A percentile compares a stretch with the other conserved stretches of the same genome.
Conservation (phyloP, 768 basidiomycete genomes). For the Phaeotremella skinneri region DNA sequence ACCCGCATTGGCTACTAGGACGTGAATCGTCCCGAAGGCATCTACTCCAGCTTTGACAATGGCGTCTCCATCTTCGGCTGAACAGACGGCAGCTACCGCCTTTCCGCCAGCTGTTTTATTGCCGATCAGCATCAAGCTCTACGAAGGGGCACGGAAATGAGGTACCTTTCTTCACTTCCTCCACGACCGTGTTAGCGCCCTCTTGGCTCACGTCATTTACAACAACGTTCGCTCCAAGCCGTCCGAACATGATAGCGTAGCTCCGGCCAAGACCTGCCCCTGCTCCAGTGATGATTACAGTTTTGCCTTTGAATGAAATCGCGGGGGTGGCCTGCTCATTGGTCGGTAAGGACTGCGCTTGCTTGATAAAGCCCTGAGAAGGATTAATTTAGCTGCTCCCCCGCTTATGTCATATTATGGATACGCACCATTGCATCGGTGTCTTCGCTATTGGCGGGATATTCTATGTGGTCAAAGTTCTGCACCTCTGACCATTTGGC, state of each 20-base stretch:
- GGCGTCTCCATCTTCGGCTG: constrained; percentile 84
- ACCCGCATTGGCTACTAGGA: constrained; percentile 89
- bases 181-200: constrained; percentile 74
- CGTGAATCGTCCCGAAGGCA: constrained; percentile 81
- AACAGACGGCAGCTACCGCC: constrained; percentile 75
- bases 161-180: constrained; percentile 77
- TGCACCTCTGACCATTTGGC: constrained; percentile 76
- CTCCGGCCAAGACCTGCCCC: constrained; percentile 90
- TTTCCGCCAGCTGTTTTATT: constrained; percentile 81
- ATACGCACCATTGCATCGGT: constrained; percentile 47
- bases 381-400: neutral
- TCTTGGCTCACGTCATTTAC: constrained; percentile 92
- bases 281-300: constrained; percentile 89
- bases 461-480: constrained; percentile 68
- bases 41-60: constrained; percentile 84
- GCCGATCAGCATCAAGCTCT: constrained; percentile 8
- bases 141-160: too few relatives aligned
- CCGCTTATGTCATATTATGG: neutral
- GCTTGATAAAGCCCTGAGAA: constrained; percentile 62
- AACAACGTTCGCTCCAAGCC: constrained; percentile 92
- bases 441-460: constrained; percentile 67
- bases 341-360: constrained; percentile 61
- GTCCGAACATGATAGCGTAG: constrained; percentile 87
- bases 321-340: constrained; percentile 69
- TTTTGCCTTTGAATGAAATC: constrained; percentile 82